Evolutionary conservation across 106 monocot species (phyloP), one percentile per base, ranked within the genome.

Genomic region (Acanthochlamys bracteata): DNA sequence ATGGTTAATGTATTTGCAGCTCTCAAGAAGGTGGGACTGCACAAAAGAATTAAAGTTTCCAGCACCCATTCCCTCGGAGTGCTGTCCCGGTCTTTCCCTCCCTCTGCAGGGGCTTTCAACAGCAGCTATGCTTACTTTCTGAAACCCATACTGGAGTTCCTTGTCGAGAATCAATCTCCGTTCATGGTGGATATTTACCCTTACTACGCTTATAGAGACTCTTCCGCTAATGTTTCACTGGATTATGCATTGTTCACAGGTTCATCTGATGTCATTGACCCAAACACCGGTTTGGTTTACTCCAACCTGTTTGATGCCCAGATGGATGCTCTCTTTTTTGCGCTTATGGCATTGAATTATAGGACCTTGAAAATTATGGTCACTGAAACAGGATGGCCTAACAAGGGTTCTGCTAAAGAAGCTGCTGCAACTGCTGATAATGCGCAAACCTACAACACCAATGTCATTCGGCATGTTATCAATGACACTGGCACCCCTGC

Each of bases 101-200:
- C 96, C 3, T 96, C 96, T 0, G 91, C 96, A 0, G 96, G 96
- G 41, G 96, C 96, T 45, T 88, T 96, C 47, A 78, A 88, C 54
- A 96, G 96, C 79, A 83, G 66, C 21, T 91, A 71, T 66, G 96
- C 96, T 13, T 85, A 59, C 59, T 91, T 90, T 66, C 43, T 96
- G 55, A 96, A 96, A 46, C 96, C 91, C 16, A 69, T 96, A 79
- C 60, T 96, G 70, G 96, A 96, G 25, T 91, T 96, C 56, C 80
- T 96, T 22, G 90, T 83, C 15, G 85, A 88, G 69, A 85, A 80
- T 42, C 66, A 88, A 10, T 91, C 96, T 4, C 96, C 96, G 10
- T 96, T 96, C 76, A 96, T 96, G 96, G 74, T 91, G 54, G 83
- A 96, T 69, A 67, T 96, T 13, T 96, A 96, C 60, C 96, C 96